A percentile compares a stretch with the other conserved stretches of the same genome.
These are phyloP conservation scores for Gentiana dahurica DNA, from an alignment of 257 asterid genomes.

Conservation along the genomic window DNA sequence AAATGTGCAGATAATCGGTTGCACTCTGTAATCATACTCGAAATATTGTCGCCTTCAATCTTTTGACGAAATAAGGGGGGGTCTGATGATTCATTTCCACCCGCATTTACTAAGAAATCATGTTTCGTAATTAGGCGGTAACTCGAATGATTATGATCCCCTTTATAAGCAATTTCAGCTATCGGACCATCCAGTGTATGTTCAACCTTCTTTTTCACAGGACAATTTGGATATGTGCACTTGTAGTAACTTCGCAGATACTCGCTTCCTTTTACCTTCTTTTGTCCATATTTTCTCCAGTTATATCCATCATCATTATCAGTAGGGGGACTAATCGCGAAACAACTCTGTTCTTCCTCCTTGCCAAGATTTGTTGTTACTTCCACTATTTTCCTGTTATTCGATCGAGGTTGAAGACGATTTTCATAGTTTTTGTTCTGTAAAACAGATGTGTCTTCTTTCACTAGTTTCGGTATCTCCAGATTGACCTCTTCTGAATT, in stretches of 20 bases:
- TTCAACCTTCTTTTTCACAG: constrained; percentile 74
- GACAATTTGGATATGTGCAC: constrained; percentile 74
- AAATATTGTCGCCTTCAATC: constrained; percentile 6
- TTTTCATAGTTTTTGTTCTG: constrained; percentile 13
- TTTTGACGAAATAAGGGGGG: constrained; percentile 12
- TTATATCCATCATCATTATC: constrained; percentile 53
- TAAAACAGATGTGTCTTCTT: constrained; percentile 14
- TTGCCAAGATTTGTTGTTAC: constrained; percentile 20
- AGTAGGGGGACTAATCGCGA: constrained; percentile 14
- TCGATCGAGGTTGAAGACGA: constrained; percentile 8
- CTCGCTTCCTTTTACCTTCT: constrained; percentile 82
- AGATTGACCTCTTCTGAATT: constrained; percentile 18
- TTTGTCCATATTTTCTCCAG: constrained; percentile 95
- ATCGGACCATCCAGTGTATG: constrained; percentile 42
- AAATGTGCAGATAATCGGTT: constrained; percentile 19
- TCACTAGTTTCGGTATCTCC: constrained; percentile 15
- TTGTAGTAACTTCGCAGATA: constrained; percentile 80
- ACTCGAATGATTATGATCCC: constrained; percentile 67
- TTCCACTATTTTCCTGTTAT: constrained; percentile 10
- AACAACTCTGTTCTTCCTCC: constrained; percentile 19
- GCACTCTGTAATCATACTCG: constrained; percentile 12
- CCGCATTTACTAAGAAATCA: constrained; percentile 11
- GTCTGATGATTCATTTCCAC: constrained; percentile 18
- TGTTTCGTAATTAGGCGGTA: constrained; percentile 30
- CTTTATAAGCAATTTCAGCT: constrained; percentile 66